Base-by-base conservation (phyloP, 2,329 filamentous ascomycete genomes). In the Paracamarosporium sp. region DNA sequence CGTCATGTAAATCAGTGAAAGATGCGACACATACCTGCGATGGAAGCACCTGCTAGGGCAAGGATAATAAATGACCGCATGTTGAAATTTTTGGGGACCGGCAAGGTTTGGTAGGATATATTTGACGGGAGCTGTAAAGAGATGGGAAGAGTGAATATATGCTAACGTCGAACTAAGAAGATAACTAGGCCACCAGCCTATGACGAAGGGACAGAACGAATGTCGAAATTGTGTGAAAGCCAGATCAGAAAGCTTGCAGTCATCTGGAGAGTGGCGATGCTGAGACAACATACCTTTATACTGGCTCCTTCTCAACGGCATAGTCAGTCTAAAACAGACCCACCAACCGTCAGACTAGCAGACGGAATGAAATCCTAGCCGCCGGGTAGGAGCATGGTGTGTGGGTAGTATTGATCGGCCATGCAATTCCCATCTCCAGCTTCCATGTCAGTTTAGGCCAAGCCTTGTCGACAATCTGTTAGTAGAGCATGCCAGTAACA, bases 51-150 rank as follows among this genome's bases (percentile, higher is more conserved):
- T 40, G 63, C 57, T 41, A 71, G 63, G 38, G 67, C 60, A 40
- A 71, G 58, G 12, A 70, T 45, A 30, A 71, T 50, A 38, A 59
- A 35, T 30, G 63, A 63, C 56, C 59, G 67, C 68, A 71, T 71
- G n/a, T 55, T 62, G 59, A 47, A 17, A 8, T 27, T 27, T n/a
- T 43, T 40, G 24, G 20, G 8, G 20, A 20, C n/a, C n/a, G n/a
- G n/a, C n/a, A n/a, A n/a, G n/a, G n/a, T n/a, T n/a, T n/a, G n/a
- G n/a, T n/a, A n/a, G n/a, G 20, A 35, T 12, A 47, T 9, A 9
- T 48, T 48, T 36, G 27, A 24, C 33, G 38, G 20, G 28, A 25
- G 17, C 27, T 43, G 50, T 50, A 12, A 30, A 48, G 47, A 41
- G 17, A 2, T 57, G 28, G 22, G 30, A 30, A 54, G 45, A 36